Base-by-base conservation (phyloP, 179 eudicot genomes). In the Drosera spatulata region DNA sequence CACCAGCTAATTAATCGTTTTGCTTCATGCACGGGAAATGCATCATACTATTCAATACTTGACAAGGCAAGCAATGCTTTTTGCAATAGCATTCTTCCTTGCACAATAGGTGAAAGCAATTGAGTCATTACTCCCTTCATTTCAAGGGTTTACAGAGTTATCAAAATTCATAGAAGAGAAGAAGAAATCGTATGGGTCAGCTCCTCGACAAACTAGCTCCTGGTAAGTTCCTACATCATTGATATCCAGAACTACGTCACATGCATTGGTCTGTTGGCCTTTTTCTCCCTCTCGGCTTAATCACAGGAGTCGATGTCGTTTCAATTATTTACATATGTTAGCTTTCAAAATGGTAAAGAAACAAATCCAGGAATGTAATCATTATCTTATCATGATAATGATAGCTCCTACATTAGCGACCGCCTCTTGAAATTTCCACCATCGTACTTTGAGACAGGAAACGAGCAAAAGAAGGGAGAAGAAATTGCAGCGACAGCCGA, bases 121-220 rank as follows among this genome's bases (percentile, higher is more conserved):
- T 6, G 49, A 45, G 8, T 45, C 49, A 6, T 45, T 45, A 45
- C 7, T 45, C 7, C 10, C 10, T 45, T 6, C 8, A 2, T 10
- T 55, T 39, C n/a, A 22, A 48, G 42, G 61, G 15, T 46, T n/a
- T 50, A 50, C 12, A 43, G 37, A 61, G n/a, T 56, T 10, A 60
- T 1, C 33, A 50, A 41, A 48, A 3, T 13, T 46, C 6, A 61
- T 7, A 52, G 15, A 6, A 44, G 50, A 51, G 8, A 22, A 55
- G 13, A 53, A 10, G 41, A 10, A 59, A 61, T 12, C 9, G 13
- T 33, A 80, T 80, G 85, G 85, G 82, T 7, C 85, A 77, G 37
- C 64, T 79, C 9, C 59, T 80, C 75, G 41, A 59, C 58, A 80
- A 74, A 69, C 48, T 71, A 33, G 41, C 68, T 61, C 71, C 78